Evolutionary conservation across 352 stramenopile species (phyloP).

Genomic region (Aphanomyces astaci): DNA sequence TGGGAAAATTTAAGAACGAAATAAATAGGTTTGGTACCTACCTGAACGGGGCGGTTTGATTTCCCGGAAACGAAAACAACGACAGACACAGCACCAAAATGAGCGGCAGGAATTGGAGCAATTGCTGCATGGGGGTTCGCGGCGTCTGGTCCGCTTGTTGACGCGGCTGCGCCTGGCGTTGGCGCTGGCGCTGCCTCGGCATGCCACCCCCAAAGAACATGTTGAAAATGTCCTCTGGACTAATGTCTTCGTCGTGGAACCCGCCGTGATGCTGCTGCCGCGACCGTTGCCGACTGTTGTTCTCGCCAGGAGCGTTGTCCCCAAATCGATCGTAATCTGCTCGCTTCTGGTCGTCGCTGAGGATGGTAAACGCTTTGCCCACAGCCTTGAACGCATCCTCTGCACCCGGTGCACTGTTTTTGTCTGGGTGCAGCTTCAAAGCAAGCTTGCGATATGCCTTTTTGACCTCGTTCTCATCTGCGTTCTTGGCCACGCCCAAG

Average conservation of each 20-base stretch:
- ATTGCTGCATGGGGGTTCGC: slow-evolving; percentile 37
- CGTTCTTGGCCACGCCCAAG: slow-evolving; percentile 57
- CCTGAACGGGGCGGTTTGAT: slow-evolving; percentile 71
- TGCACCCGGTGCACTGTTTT: slow-evolving; percentile 94
- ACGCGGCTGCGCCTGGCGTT: slow-evolving; percentile 29
- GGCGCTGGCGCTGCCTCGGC: slow-evolving; percentile 38
- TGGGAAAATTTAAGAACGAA: no score
- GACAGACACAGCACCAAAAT: slow-evolving; percentile 81
- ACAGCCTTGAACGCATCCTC: slow-evolving; percentile 97
- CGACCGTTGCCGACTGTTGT: slow-evolving; percentile 22
- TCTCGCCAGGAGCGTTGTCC: slow-evolving; percentile 39
- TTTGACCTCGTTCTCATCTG: slow-evolving; percentile 83
- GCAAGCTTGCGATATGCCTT: slow-evolving; percentile 89
- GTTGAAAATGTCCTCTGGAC: slow-evolving; percentile 88
- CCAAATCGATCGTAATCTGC: slow-evolving; percentile 80
- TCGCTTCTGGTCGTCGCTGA: slow-evolving; percentile 85
- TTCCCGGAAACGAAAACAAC: slow-evolving; percentile 62
- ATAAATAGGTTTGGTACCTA: no score
- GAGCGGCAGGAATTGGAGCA: slow-evolving; percentile 79
- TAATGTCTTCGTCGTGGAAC: slow-evolving; percentile 74
- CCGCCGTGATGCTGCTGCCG: slow-evolving; percentile 38
- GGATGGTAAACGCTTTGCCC: slow-evolving; percentile 89
- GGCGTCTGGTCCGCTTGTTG: slow-evolving; percentile 37
- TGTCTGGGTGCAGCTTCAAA: slow-evolving; percentile 86
- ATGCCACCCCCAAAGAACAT: slow-evolving; percentile 87